Conservation (phyloP, 148 eudicot genomes). For the Spergularia marina region DNA sequence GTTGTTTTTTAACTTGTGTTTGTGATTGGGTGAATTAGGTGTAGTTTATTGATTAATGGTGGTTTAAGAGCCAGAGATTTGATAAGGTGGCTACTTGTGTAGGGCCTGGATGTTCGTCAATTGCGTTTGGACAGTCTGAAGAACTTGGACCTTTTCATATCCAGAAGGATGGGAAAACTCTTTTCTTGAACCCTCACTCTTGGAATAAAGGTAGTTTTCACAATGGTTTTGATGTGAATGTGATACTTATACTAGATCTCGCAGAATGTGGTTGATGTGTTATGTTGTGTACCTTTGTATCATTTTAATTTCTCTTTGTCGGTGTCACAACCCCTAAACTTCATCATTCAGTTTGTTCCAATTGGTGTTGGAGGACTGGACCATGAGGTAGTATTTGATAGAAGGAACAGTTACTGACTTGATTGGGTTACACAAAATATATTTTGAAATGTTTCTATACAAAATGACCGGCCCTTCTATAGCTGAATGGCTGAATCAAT, state of each 20-base stretch:
- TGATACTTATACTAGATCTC: neutral
- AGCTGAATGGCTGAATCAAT: too few relatives aligned
- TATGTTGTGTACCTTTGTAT: neutral
- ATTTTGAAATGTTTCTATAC: too few relatives aligned
- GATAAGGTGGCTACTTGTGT: slow-evolving; percentile 19
- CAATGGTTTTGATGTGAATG: neutral
- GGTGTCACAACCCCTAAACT: too few relatives aligned
- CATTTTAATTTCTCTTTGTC: too few relatives aligned
- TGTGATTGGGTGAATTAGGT: too few relatives aligned
- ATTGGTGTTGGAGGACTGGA: too few relatives aligned
- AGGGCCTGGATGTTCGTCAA: slow-evolving; percentile 99
- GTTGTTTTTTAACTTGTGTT: neutral
- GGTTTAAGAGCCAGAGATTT: neutral
- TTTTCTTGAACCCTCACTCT: slow-evolving; percentile 71
- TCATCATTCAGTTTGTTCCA: too few relatives aligned
- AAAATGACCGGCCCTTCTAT: too few relatives aligned
- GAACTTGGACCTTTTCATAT: slow-evolving; percentile 97
- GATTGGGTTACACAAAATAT: neutral
- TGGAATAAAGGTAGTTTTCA: slow-evolving; percentile 79
- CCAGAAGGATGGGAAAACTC: slow-evolving; percentile 72
- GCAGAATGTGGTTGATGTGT: neutral
- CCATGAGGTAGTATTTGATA: neutral
- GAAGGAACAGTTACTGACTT: neutral
- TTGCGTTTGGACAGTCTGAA: slow-evolving; percentile 87
- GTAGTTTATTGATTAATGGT: neutral